A percentile compares a stretch with the other conserved stretches of the same genome.
Evolutionary conservation across 345 rosid genomes (phyloP).

Genomic region (Populus ilicifolia): DNA sequence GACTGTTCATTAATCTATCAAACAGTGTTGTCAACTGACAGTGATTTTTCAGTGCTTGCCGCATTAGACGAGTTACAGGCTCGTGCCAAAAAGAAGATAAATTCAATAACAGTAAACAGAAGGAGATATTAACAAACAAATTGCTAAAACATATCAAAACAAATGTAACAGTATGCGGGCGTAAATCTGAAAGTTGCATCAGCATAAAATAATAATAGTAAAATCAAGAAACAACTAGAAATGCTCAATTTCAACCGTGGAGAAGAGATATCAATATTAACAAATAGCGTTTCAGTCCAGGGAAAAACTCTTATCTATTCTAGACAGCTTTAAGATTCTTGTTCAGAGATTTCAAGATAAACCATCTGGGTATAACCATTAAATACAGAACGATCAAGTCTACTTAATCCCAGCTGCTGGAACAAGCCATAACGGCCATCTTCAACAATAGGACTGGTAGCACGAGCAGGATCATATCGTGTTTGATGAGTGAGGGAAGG

Average conservation of each 20-base stretch:
- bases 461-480: slow-evolving; percentile 86
- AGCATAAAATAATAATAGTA: neutral
- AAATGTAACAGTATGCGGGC: neutral
- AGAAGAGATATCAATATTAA: slow-evolving; percentile 24
- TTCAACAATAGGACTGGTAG: slow-evolving; percentile 70
- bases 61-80: neutral
- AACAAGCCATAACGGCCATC: slow-evolving; percentile 79
- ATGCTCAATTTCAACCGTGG: neutral
- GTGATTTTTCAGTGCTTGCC: neutral
- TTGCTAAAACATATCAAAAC: neutral
- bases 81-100: neutral
- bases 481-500: slow-evolving; percentile 97
- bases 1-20: neutral
- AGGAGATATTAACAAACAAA: neutral
- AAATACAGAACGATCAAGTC: slow-evolving; percentile 71
- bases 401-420: slow-evolving; percentile 67
- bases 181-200: neutral
- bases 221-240: neutral
- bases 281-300: slow-evolving; percentile 17
- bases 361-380: slow-evolving; percentile 99
- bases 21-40: neutral
- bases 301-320: slow-evolving; percentile 23
- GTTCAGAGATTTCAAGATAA: slow-evolving; percentile 69
- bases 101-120: neutral
- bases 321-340: slow-evolving; percentile 36